Conservation (phyloP, 768 basidiomycete species). For the Trametes coccinea region DNA sequence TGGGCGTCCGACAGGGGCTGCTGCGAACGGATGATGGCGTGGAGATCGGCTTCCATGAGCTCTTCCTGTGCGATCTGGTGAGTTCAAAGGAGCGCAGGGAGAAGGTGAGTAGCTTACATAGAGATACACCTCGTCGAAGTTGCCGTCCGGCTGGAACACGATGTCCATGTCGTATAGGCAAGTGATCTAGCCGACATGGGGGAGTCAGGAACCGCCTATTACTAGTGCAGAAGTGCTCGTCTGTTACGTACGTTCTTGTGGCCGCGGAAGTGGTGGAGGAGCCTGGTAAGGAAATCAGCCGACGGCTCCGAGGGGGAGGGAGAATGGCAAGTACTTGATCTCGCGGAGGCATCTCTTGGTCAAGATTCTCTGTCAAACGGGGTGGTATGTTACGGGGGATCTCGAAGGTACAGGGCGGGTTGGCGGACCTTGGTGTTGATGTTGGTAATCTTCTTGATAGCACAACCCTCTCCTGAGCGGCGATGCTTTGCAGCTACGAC, state of each 20-base stretch:
- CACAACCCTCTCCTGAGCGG: slow-evolving; percentile 82
- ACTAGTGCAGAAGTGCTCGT: no score
- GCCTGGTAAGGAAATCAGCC: slow-evolving; percentile 43
- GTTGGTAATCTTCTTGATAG: slow-evolving; percentile 96
- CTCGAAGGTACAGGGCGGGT: not conserved
- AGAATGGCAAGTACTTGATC: slow-evolving; percentile 63
- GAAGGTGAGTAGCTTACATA: slow-evolving; percentile 51
- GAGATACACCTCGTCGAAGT: slow-evolving; percentile 96
- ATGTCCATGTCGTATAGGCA: slow-evolving; percentile 99
- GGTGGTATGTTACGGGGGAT: not conserved
- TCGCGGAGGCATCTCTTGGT: slow-evolving; percentile 96
- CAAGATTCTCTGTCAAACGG: slow-evolving; percentile 69
- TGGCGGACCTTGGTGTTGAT: slow-evolving; percentile 79
- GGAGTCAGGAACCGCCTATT: not conserved
- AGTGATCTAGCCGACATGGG: slow-evolving; percentile 64
- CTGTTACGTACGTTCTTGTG: slow-evolving; percentile 86
- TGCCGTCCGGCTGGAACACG: slow-evolving; percentile 86
- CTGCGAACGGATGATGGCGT: slow-evolving; percentile 91
- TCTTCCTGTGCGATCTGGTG: slow-evolving; percentile 67
- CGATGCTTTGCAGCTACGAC: slow-evolving; percentile 86
- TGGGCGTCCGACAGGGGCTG: slow-evolving; percentile 89
- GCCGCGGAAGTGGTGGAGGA: slow-evolving; percentile 96
- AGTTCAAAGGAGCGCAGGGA: not conserved
- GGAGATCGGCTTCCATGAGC: slow-evolving; percentile 99
- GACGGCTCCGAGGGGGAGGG: not conserved